Evolutionary conservation across 208 protist genomes (phyloP), one percentile per base, ranked within the genome.

Genomic region (Leishmania braziliensis): DNA sequence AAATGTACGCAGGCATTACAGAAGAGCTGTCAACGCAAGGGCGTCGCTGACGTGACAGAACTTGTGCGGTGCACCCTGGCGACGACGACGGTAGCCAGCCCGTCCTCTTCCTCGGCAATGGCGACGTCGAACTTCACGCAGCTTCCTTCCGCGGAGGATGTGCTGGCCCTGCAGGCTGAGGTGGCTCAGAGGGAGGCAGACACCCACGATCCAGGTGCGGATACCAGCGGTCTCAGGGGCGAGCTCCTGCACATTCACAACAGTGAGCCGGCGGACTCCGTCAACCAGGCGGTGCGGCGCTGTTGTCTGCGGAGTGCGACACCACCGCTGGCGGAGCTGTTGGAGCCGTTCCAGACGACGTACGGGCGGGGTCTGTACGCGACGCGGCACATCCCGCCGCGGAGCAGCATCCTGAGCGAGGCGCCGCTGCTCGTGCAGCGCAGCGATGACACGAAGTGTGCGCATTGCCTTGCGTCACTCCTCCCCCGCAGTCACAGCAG

Each of bases 281-380:
- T 70, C 10, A 16, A 54, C 18, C 46, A 77, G 18, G 60, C 77
- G 16, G 74, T 84, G 14, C 85, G 81, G 12, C 80, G 74, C 18
- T 77, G 33, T n/a, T 82, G 82, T n/a, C 78, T 83, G 63, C 77
- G 76, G 18, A 82, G 79, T 77, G 81, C 77, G 2, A 71, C 84
- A 5, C 66, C 77, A 18, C 77, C 80, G 20, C 85, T 90, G 4
- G 91, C 88, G 5, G 90, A 92, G 82, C 76, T 97, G 77, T 78
- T 94, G 26, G 80, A 91, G 76, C 93, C 94, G 36, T 69, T 77
- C n/a, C 84, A 89, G 72, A 88, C 84, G 20, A 77, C 83, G 0
- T 90, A 92, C 78, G 94, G 94, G 53, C 83, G 94, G 14, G 94
- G 94, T 26, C 82, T 97, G 14, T 96, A 93, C 77, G 94, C 92